phyloP scores from a whole-genome alignment of 345 rosid species.

The Citrus glauca region DNA sequence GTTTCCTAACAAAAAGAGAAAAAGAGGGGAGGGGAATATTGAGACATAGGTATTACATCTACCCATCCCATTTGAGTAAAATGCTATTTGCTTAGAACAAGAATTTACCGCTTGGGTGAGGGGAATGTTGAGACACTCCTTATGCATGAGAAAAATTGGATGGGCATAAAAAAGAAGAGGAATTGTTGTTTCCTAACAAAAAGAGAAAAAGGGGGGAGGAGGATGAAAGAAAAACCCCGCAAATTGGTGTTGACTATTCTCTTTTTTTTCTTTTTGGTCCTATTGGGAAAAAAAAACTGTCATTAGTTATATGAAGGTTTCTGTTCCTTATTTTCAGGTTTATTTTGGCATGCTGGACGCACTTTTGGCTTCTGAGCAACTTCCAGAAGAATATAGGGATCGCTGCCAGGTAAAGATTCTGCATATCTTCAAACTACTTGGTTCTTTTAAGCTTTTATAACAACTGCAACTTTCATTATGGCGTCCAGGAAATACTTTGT shows the following conservation, averaged over 20 bases:
- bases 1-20: neutral
- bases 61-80: neutral
- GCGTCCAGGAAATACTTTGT: constrained; percentile 64
- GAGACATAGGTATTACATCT: neutral
- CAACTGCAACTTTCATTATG: neutral
- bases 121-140: neutral
- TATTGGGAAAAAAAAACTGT: neutral
- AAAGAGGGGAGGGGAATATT: no score
- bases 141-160: neutral
- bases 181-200: neutral
- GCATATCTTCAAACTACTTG: neutral
- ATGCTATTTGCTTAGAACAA: neutral
- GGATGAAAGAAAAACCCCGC: neutral
- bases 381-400: constrained; percentile 56
- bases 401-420: constrained; percentile 42
- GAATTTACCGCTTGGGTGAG: neutral
- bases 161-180: no score
- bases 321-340: constrained; percentile 28
- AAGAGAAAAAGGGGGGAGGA: neutral
- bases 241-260: neutral
- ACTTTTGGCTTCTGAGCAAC: constrained; percentile 50
- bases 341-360: constrained; percentile 68
- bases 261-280: neutral
- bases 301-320: neutral
- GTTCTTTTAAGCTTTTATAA: neutral